Conservation (phyloP, 768 basidiomycete genomes). For the Boletellus ananiceps region DNA sequence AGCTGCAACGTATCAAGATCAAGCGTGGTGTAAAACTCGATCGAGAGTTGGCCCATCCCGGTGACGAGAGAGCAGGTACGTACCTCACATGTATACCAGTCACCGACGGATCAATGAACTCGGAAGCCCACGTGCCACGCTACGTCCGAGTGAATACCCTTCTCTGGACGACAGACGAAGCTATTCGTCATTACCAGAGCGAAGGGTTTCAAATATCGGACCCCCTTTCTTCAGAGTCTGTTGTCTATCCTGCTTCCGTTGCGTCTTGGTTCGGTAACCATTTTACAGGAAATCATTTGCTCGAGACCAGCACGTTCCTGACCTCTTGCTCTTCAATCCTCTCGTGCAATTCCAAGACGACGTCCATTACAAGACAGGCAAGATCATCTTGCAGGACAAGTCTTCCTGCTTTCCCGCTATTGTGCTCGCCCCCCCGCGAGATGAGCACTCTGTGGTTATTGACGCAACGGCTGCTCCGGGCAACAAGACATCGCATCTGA, state of each 20-base stretch:
- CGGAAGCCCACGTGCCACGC: slow-evolving; percentile 65
- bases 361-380: slow-evolving; percentile 67
- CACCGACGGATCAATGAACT: background rate
- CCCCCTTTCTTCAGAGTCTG: slow-evolving; percentile 51
- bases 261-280: background rate
- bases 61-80: slow-evolving; percentile 63
- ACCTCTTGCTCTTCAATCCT: slow-evolving; percentile 77
- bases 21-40: slow-evolving; percentile 65
- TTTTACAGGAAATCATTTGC: slow-evolving; percentile 54
- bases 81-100: background rate
- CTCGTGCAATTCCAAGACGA: slow-evolving; percentile 64
- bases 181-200: slow-evolving; percentile 50
- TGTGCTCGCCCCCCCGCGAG: slow-evolving; percentile 69
- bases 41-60: slow-evolving; percentile 56
- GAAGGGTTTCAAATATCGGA: slow-evolving; percentile 52
- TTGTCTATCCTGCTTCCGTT: background rate
- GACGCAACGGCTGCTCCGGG: slow-evolving; percentile 97
- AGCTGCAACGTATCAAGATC: slow-evolving; percentile 81
- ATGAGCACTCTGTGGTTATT: slow-evolving; percentile 55
- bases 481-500: slow-evolving; percentile 94
- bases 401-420: slow-evolving; percentile 95
- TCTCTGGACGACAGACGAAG: slow-evolving; percentile 62
- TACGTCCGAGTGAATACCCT: slow-evolving; percentile 82
- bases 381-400: slow-evolving; percentile 93
- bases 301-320: slow-evolving; percentile 74